Conservation (phyloP, 2,329 filamentous ascomycete species). For the Chalaropsis thielavioides region DNA sequence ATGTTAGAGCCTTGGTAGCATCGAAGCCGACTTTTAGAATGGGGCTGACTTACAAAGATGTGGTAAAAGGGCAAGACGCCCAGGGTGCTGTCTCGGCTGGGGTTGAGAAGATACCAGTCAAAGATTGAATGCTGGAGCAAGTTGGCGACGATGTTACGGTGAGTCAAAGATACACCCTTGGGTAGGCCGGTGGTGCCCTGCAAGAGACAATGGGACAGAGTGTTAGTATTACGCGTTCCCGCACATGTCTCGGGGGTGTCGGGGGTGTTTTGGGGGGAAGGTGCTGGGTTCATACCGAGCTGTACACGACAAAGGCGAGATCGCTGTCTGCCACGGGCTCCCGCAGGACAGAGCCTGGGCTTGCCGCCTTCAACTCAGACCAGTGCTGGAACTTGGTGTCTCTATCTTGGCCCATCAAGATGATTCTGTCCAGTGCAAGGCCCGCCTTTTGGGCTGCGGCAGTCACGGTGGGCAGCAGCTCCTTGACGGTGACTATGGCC, state of each 20-base stretch:
- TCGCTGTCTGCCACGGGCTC: conserved; percentile 46
- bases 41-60: conserved; percentile 53
- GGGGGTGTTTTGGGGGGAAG: background rate
- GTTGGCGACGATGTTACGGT: conserved; percentile 71
- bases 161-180: conserved; percentile 80
- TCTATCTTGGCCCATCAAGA: conserved; percentile 57
- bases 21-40: background rate
- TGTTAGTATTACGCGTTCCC: background rate
- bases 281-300: conserved; percentile 32
- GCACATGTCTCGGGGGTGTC: no score
- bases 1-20: background rate
- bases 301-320: conserved; percentile 74
- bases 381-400: conserved; percentile 57
- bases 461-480: conserved; percentile 48
- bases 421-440: conserved; percentile 55
- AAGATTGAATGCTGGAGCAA: conserved; percentile 38
- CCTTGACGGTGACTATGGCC: conserved; percentile 58
- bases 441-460: conserved; percentile 56
- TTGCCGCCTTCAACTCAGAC: conserved; percentile 41
- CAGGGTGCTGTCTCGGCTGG: conserved; percentile 55
- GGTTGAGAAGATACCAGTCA: conserved; percentile 42
- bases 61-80: conserved; percentile 83
- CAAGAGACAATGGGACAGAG: background rate
- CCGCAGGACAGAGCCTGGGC: background rate
- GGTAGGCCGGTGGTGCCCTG: conserved; percentile 75